A percentile compares a stretch with the other conserved stretches of the same genome.
Evolutionary conservation across 345 rosid species (phyloP).

Genomic region (Salix koriyanagi): DNA sequence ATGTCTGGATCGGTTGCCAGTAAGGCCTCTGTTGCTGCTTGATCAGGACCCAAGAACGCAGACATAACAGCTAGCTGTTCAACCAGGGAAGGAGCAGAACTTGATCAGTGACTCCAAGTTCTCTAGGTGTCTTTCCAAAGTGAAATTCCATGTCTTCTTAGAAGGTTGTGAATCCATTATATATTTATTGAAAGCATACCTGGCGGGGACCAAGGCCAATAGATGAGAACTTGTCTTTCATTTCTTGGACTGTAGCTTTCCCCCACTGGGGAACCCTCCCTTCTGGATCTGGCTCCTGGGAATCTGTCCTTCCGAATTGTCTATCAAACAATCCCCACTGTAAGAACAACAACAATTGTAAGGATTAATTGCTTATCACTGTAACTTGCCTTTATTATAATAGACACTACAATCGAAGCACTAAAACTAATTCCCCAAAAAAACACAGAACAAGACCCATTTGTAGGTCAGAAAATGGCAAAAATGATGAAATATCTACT

Average conservation of each 20-base stretch:
- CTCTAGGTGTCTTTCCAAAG: not conserved
- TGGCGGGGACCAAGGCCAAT: slow-evolving; percentile 90
- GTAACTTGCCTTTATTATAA: not conserved
- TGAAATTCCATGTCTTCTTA: not conserved
- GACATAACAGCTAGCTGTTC: slow-evolving; percentile 86
- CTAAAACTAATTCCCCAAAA: no score
- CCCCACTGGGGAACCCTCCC: slow-evolving; percentile 82
- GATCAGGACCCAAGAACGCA: slow-evolving; percentile 94
- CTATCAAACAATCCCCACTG: slow-evolving; percentile 91
- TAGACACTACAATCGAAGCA: no score
- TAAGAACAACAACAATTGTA: slow-evolving; percentile 8
- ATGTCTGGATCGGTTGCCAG: slow-evolving; percentile 66
- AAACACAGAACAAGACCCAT: no score
- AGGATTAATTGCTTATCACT: not conserved
- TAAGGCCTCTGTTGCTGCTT: slow-evolving; percentile 64
- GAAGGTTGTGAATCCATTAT: not conserved
- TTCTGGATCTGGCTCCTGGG: slow-evolving; percentile 70
- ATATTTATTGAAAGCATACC: slow-evolving; percentile 34
- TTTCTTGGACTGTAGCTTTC: slow-evolving; percentile 73
- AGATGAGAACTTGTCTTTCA: slow-evolving; percentile 80
- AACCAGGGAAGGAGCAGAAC: slow-evolving; percentile 14
- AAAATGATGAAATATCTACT: no score
- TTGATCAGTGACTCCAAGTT: not conserved
- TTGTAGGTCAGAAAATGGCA: no score
- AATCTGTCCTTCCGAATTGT: slow-evolving; percentile 76